Conservation (phyloP, 805 yeast genomes). For the Saccharomycopsis capsularis region DNA sequence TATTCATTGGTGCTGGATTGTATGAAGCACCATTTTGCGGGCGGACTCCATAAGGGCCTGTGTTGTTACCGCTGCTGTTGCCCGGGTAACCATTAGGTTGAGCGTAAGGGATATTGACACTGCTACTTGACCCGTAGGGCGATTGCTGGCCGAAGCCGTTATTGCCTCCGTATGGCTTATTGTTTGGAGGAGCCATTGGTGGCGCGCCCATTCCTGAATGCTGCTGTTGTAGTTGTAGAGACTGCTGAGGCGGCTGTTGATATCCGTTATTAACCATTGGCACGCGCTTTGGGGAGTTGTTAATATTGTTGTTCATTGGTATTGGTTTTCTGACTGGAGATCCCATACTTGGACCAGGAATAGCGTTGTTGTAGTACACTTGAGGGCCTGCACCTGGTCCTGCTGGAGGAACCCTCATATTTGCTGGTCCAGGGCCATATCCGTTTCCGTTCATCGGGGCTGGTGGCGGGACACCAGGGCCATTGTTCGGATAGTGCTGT, state of each 20-base stretch:
- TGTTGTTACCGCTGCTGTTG: not conserved
- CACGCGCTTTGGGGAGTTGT: not conserved
- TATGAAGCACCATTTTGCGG: too few relatives aligned
- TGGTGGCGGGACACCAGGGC: not conserved
- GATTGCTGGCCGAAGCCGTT: too few relatives aligned
- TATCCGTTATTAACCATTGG: not conserved
- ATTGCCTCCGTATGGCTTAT: conserved; percentile 1
- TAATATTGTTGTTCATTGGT: conserved; percentile 5
- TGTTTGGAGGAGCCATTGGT: conserved; percentile 1
- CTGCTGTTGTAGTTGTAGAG: not conserved
- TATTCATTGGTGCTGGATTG: too few relatives aligned
- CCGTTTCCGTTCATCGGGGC: not conserved
- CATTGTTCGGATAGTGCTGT: too few relatives aligned
- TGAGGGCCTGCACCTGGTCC: not conserved
- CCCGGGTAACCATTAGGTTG: not conserved
- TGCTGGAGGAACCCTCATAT: conserved; percentile 2
- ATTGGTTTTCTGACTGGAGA: conserved; percentile 8
- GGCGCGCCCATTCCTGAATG: not conserved
- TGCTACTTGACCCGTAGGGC: not conserved
- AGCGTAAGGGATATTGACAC: conserved; percentile 1
- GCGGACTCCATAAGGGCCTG: too few relatives aligned
- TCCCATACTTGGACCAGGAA: not conserved
- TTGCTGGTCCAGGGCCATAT: not conserved
- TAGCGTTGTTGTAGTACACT: conserved; percentile 3
- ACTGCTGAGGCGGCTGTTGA: not conserved